Percentiles rank a stretch among this genome's conserved stretches.
These are phyloP conservation scores for Nepenthes gracilis DNA, from an alignment of 148 eudicot species.

Conservation along the genomic window DNA sequence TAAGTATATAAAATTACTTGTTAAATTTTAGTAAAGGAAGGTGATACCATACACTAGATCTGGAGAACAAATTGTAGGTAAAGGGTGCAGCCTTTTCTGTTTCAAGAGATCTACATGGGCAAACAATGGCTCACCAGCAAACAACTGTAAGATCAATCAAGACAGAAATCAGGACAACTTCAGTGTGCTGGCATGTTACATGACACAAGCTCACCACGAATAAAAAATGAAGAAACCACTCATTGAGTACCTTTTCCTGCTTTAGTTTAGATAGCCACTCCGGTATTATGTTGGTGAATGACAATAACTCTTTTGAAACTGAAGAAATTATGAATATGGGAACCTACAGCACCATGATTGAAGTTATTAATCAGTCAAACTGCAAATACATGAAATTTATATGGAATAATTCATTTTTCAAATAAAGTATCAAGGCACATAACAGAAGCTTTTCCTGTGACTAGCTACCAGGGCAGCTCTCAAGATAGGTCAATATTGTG, in stretches of 20 bases:
- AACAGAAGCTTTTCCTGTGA: too few relatives aligned
- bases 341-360: slow-evolving; percentile 28
- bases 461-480: too few relatives aligned
- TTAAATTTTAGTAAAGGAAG: not conserved
- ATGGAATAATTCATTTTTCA: not conserved
- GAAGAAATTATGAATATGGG: slow-evolving; percentile 71
- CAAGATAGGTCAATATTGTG: too few relatives aligned
- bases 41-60: slow-evolving; percentile 46
- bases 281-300: slow-evolving; percentile 59
- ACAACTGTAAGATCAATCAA: slow-evolving; percentile 40
- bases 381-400: not conserved
- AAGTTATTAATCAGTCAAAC: not conserved
- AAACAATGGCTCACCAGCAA: slow-evolving; percentile 69
- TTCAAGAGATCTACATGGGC: slow-evolving; percentile 59
- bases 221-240: not conserved
- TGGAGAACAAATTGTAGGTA: slow-evolving; percentile 46
- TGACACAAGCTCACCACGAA: not conserved
- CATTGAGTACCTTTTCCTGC: slow-evolving; percentile 60
- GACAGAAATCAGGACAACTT: not conserved
- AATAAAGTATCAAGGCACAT: too few relatives aligned
- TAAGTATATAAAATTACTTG: too few relatives aligned
- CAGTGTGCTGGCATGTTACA: not conserved
- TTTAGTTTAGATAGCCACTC: slow-evolving; percentile 75
- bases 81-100: slow-evolving; percentile 53
- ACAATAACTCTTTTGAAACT: slow-evolving; percentile 71